Evolutionary conservation across 164 flowering plant species (phyloP), one percentile per base, ranked within the genome.

Genomic region (Euptelea pleiosperma): DNA sequence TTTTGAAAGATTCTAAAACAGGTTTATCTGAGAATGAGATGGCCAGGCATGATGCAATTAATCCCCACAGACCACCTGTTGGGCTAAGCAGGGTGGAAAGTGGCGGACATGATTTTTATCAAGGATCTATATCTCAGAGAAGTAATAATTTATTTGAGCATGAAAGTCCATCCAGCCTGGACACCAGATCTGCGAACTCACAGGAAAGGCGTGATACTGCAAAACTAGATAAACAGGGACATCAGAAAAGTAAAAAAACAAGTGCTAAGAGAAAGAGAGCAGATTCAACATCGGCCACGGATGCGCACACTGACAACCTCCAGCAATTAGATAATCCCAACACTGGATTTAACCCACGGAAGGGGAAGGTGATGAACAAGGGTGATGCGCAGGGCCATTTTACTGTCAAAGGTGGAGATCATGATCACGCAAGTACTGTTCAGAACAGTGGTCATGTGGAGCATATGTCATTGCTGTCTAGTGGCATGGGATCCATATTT

Each of bases 151-250:
- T 84, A 41, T 74, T 74, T 63, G 91, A 90, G 50, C 90, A 83
- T 67, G 97, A 81, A 70, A 85, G 86, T 68, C 84, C 86, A 48
- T 79, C 89, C 40, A 83, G 88, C 67, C 60, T 83, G 55, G 94
- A 85, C 51, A 72, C 87, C 11, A 79, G 79, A 70, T 82, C 91
- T 67, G 82, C 82, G 37, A 82, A 84, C 65, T 87, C 90, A 16
- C 89, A 72, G 57, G 93, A 86, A 39, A 75, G 74, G 56, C 74
- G 60, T 61, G 87, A 85, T 51, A 1, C 66, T 26, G 52, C 60
- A 34, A 75, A 65, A 35, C 60, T 66, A 65, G 86, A 72, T 15
- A 80, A 75, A 60, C 81, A 79, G 51, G 65, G 51, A 16, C 72
- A 35, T 35, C 68, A 70, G 55, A 84, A 75, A 60, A 64, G 56